Conservation (phyloP, 148 eudicot species). For the Suaeda aralocaspica region DNA sequence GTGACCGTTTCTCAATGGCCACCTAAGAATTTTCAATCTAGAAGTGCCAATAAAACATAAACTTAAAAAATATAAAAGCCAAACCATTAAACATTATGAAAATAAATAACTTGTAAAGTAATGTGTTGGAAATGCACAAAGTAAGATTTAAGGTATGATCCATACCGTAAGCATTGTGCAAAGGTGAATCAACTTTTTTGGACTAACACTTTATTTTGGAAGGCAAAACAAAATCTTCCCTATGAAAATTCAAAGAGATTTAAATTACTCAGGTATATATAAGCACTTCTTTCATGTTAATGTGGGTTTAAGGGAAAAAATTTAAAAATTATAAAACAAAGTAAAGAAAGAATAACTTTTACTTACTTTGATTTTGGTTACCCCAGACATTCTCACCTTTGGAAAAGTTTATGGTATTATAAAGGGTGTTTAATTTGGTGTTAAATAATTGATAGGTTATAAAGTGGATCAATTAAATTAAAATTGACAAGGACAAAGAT, state of each 20-base stretch:
- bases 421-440: constrained; percentile 6
- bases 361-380: constrained; percentile 21
- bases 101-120: constrained; percentile 6
- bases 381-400: constrained; percentile 24
- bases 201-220: constrained; percentile 6
- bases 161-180: constrained; percentile 59
- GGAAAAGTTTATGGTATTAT: constrained; percentile 9
- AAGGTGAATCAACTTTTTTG: constrained; percentile 46
- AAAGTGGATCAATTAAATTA: constrained; percentile 4
- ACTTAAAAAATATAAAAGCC: constrained; percentile 5
- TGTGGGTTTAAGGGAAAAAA: constrained; percentile 26
- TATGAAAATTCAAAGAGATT: constrained; percentile 18
- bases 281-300: constrained; percentile 44
- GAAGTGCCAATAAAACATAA: constrained; percentile 4
- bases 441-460: constrained; percentile 17
- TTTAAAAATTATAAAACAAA: background rate
- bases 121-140: constrained; percentile 20
- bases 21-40: too few relatives aligned
- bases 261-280: constrained; percentile 28
- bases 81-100: constrained; percentile 2
- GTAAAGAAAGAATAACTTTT: constrained; percentile 25
- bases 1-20: too few relatives aligned
- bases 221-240: constrained; percentile 45
- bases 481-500: constrained; percentile 23
- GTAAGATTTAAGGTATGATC: constrained; percentile 25